Percentiles rank a stretch among this genome's conserved stretches.
Conservation (phyloP, 768 basidiomycete genomes). For the Paxillus involutus region DNA sequence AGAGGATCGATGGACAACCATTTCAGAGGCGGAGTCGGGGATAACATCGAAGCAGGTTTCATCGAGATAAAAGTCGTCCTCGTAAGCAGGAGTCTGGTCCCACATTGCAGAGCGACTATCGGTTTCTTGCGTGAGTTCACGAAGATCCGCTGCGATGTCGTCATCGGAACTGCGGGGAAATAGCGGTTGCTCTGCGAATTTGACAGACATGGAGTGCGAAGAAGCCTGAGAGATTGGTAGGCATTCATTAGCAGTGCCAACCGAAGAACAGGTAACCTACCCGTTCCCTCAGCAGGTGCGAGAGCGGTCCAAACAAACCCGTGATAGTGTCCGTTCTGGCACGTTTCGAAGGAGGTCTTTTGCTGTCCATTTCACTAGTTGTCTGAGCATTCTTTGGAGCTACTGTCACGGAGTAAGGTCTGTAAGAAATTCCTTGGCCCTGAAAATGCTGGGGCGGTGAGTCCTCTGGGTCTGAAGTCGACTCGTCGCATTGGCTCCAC, state of each 20-base stretch:
- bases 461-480: neutral
- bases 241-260: constrained; percentile 7
- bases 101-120: neutral
- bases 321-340: neutral
- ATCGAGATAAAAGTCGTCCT: constrained; percentile 35
- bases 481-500: neutral
- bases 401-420: neutral
- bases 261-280: neutral
- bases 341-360: constrained; percentile 20
- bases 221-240: constrained; percentile 3
- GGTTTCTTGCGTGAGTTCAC: neutral
- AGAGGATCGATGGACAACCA: neutral
- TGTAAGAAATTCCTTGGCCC: neutral
- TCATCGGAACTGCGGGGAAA: constrained; percentile 18
- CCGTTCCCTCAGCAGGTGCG: neutral
- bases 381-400: neutral
- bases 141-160: constrained; percentile 5
- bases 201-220: neutral
- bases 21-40: constrained; percentile 14
- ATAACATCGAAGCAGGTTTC: constrained; percentile 30
- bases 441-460: neutral
- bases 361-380: neutral
- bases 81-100: constrained; percentile 7
- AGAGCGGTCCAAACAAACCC: neutral
- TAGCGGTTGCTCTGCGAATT: constrained; percentile 7